These are phyloP conservation scores for Monilinia polystroma DNA, from an alignment of 2,329 filamentous ascomycete species.

Conservation along the genomic window DNA sequence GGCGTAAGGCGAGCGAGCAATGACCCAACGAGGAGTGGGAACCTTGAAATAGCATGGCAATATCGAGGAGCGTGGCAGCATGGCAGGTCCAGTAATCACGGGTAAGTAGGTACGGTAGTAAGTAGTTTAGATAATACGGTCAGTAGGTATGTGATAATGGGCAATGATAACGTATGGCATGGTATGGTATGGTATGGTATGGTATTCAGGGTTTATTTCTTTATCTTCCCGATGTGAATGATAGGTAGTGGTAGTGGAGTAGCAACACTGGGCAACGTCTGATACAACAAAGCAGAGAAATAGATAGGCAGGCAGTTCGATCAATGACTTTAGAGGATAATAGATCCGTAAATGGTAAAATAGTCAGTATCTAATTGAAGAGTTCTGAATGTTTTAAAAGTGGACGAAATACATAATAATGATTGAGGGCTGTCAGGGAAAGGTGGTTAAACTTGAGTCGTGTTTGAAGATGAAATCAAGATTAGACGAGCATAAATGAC, in stretches of 20 bases:
- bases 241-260: neutral
- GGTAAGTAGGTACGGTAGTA: no score
- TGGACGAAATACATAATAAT: neutral
- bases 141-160: no score
- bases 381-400: neutral
- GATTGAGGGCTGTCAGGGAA: neutral
- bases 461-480: neutral
- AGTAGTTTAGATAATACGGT: no score
- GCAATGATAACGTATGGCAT: no score
- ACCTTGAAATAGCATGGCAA: neutral
- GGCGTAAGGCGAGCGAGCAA: conserved; percentile 12
- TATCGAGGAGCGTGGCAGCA: neutral
- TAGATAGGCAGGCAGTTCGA: no score
- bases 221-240: conserved; percentile 1
- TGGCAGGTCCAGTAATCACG: neutral
- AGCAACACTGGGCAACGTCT: neutral
- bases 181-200: no score
- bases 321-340: no score
- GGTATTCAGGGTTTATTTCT: neutral
- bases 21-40: conserved; percentile 14
- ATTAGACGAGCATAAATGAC: conserved; percentile 17
- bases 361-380: neutral
- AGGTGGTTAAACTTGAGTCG: neutral
- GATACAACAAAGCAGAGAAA: neutral
- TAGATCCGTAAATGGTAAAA: neutral